Evolutionary conservation across 306 rosid genomes (phyloP).

Genomic region (Clitoria ternatea): DNA sequence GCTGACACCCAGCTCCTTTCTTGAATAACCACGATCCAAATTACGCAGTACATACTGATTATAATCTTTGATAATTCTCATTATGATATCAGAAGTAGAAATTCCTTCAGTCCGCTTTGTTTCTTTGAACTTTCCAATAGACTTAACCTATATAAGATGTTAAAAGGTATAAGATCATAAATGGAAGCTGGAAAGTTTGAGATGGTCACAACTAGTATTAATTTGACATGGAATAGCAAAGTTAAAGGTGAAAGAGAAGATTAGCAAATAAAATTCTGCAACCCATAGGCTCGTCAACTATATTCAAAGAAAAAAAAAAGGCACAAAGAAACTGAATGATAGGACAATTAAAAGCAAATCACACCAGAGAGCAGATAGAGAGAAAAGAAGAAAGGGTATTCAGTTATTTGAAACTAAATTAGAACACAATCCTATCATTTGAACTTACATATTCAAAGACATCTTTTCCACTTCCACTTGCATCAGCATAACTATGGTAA

Average conservation of each 20-base stretch:
- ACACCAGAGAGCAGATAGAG: background rate
- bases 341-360: background rate
- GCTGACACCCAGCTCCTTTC: conserved; percentile 98
- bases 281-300: background rate
- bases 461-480: conserved; percentile 89
- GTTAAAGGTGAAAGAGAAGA: background rate
- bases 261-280: background rate
- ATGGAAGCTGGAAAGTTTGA: background rate
- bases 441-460: conserved; percentile 85
- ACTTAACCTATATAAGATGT: conserved; percentile 59
- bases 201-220: background rate
- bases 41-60: conserved; percentile 92
- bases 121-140: conserved; percentile 83
- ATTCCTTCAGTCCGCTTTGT: conserved; percentile 91
- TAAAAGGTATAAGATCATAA: conserved; percentile 9
- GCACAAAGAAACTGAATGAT: background rate
- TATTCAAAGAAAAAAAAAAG: background rate
- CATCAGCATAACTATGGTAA: conserved; percentile 76
- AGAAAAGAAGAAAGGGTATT: background rate
- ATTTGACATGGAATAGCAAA: background rate
- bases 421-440: background rate
- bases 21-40: conserved; percentile 91
- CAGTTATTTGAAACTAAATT: conserved; percentile 5
- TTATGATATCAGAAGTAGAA: conserved; percentile 91
- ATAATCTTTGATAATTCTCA: conserved; percentile 96